phyloP scores from a whole-genome alignment of 2,329 filamentous ascomycete genomes.

The Clonostachys sp. region DNA sequence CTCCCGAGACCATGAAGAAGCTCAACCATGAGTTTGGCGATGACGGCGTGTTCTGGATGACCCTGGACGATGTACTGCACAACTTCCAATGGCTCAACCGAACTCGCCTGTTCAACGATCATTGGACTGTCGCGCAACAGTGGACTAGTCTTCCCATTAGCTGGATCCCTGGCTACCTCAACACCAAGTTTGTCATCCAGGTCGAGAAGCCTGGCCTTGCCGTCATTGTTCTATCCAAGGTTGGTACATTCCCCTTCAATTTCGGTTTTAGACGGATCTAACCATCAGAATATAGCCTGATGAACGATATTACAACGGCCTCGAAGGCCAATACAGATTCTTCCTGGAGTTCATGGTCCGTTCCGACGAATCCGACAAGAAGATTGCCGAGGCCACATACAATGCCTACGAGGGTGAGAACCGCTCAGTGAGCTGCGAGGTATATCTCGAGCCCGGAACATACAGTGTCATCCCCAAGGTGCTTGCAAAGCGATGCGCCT shows the following conservation, averaged over 20 bases:
- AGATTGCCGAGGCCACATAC: background rate
- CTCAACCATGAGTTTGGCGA: constrained; percentile 64
- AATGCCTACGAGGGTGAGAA: too few species aligned
- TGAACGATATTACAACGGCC: constrained; percentile 35
- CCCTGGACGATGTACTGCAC: constrained; percentile 35
- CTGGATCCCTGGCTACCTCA: constrained; percentile 39
- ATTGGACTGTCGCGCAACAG: constrained; percentile 37
- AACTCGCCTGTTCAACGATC: constrained; percentile 39
- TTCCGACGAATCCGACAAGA: constrained; percentile 7
- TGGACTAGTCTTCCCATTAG: constrained; percentile 37
- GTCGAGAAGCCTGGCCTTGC: constrained; percentile 32
- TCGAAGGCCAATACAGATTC: constrained; percentile 37
- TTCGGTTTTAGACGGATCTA: constrained; percentile 8
- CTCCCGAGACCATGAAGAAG: constrained; percentile 64
- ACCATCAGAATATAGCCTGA: constrained; percentile 26
- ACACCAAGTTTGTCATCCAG: constrained; percentile 36
- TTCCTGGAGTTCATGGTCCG: constrained; percentile 36
- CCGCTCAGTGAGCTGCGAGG: constrained; percentile 61
- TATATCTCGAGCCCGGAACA: constrained; percentile 62
- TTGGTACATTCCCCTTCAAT: constrained; percentile 1
- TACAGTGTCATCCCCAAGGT: constrained; percentile 69
- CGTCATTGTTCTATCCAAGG: constrained; percentile 37
- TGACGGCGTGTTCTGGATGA: constrained; percentile 52
- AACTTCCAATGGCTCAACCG: constrained; percentile 38
- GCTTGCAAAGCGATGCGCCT: constrained; percentile 43